Evolutionary conservation across 495 filamentous ascomycete genomes (phyloP).

Genomic region (Aspergillus ellipticus): DNA sequence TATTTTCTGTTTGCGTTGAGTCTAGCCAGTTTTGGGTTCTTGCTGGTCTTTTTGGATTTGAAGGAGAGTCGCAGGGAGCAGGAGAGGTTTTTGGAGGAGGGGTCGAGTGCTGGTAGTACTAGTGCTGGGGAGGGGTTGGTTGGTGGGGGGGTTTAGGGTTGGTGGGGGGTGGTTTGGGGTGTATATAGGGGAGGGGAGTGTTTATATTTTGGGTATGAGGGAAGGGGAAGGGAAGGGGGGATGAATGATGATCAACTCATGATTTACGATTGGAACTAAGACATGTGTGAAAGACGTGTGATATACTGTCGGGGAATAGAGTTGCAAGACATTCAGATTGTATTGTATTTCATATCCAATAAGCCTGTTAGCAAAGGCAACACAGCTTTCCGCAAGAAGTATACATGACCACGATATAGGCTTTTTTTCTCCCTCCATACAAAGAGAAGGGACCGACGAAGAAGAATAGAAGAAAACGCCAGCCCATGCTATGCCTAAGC

Average conservation of each 20-base stretch:
- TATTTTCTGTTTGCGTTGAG: constrained; percentile 61
- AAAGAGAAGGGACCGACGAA: background rate
- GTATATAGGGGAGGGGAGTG: too few species aligned
- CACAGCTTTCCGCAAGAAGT: background rate
- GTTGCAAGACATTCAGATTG: background rate
- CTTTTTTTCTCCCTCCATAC: background rate
- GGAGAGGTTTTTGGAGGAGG: constrained; percentile 44
- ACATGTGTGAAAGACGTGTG: too few species aligned
- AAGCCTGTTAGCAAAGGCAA: background rate
- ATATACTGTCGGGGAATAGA: too few species aligned
- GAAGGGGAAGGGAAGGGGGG: too few species aligned
- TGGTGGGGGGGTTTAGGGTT: background rate
- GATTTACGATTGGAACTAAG: too few species aligned
- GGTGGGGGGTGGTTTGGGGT: background rate
- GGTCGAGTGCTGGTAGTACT: too few species aligned
- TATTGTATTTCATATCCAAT: background rate
- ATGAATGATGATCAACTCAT: too few species aligned
- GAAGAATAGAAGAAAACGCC: constrained; percentile 15
- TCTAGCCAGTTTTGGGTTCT: constrained; percentile 47
- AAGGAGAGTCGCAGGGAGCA: constrained; percentile 58
- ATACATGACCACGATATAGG: background rate
- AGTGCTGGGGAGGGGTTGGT: background rate
- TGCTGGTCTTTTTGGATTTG: constrained; percentile 53
- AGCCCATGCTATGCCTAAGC: constrained; percentile 32
- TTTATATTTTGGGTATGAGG: too few species aligned